Conservation (phyloP, 2,329 filamentous ascomycete species). For the Talaromyces sp. region DNA sequence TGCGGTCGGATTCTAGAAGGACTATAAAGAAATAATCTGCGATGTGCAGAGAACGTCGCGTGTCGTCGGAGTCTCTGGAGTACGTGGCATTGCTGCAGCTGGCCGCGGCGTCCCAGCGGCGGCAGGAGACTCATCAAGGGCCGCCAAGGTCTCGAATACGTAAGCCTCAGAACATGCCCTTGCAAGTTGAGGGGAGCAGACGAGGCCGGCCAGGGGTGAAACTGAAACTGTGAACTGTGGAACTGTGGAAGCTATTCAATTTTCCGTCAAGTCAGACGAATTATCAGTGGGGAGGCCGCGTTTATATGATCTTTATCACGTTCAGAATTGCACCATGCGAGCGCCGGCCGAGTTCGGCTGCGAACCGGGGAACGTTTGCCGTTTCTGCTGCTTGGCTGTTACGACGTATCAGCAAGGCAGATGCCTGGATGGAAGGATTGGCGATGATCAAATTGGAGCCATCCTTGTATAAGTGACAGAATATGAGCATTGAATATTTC, state of each 20-base stretch:
- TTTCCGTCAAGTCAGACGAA: background rate
- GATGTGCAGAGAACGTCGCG: background rate
- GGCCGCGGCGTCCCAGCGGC: constrained; percentile 19
- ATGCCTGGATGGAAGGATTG: background rate
- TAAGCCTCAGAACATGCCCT: background rate
- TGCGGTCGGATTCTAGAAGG: background rate
- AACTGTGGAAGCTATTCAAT: background rate
- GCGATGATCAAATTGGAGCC: background rate
- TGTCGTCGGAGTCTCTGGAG: constrained; percentile 7
- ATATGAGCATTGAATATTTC: background rate
- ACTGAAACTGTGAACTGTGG: background rate
- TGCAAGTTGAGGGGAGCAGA: background rate
- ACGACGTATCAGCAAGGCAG: background rate
- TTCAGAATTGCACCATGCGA: background rate
- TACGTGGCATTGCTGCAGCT: constrained; percentile 15
- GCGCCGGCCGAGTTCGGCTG: constrained; percentile 17
- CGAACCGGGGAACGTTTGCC: background rate
- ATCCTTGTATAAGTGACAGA: background rate
- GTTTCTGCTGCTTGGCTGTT: background rate
- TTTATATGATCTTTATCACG: background rate
- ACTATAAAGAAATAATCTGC: background rate
- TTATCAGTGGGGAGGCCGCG: background rate
- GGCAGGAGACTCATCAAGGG: constrained; percentile 20
- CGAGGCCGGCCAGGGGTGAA: background rate
- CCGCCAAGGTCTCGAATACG: constrained; percentile 7